Evolutionary conservation across 495 filamentous ascomycete species (phyloP).

Genomic region (Podospora fimiseda): DNA sequence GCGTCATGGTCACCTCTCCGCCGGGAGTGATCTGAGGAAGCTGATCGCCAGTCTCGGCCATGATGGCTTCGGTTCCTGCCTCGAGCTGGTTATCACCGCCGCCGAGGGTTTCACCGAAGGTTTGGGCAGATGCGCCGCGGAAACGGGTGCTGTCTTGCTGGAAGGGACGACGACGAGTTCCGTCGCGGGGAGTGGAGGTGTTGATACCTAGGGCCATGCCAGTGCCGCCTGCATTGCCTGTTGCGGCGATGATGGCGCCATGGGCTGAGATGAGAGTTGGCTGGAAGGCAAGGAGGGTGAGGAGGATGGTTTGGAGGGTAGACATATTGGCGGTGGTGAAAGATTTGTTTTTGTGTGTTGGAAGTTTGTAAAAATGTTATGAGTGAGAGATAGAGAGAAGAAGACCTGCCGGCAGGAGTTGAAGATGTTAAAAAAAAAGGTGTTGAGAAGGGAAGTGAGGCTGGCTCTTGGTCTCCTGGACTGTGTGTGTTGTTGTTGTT

Average conservation of each 20-base stretch:
- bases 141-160: slow-evolving; percentile 51
- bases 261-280: slow-evolving; percentile 40
- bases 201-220: slow-evolving; percentile 45
- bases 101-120: slow-evolving; percentile 37
- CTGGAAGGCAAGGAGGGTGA: slow-evolving; percentile 23
- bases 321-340: slow-evolving; percentile 29
- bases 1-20: slow-evolving; percentile 45
- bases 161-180: slow-evolving; percentile 45
- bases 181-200: slow-evolving; percentile 45
- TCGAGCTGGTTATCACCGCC: slow-evolving; percentile 43
- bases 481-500: background rate
- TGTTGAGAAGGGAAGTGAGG: background rate
- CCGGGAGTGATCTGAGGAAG: slow-evolving; percentile 45
- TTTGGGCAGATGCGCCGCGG: slow-evolving; percentile 35
- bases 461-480: slow-evolving; percentile 8
- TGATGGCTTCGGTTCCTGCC: slow-evolving; percentile 40
- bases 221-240: slow-evolving; percentile 43
- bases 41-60: slow-evolving; percentile 37
- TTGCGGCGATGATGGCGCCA: slow-evolving; percentile 42
- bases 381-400: slow-evolving; percentile 1
- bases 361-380: background rate
- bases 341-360: slow-evolving; percentile 4
- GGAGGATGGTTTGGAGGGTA: slow-evolving; percentile 23
- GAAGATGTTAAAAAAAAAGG: background rate
- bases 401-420: slow-evolving; percentile 5